Evolutionary conservation across 2,329 filamentous ascomycete species (phyloP).

Genomic region (Hypoxylon rubiginosum): DNA sequence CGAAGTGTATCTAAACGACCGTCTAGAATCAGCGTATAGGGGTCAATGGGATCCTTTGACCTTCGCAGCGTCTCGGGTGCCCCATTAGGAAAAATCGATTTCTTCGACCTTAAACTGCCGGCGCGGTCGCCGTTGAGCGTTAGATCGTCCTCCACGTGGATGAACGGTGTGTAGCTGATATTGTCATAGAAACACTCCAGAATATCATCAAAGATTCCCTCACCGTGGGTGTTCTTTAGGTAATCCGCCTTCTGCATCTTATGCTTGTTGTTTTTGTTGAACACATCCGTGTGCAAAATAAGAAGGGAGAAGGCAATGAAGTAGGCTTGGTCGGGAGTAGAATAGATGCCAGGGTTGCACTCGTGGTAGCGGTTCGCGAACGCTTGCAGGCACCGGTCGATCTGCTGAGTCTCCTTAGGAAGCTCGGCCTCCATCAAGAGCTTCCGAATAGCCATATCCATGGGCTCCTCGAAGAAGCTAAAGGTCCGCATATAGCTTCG

Average conservation of each 20-base stretch:
- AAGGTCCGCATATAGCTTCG: constrained; percentile 97
- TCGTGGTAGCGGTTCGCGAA: constrained; percentile 98
- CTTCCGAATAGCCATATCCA: constrained; percentile 98
- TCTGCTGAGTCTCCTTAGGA: constrained; percentile 97
- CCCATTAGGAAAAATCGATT: constrained; percentile 75
- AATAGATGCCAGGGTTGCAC: constrained; percentile 96
- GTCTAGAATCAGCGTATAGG: constrained; percentile 94
- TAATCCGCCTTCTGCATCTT: constrained; percentile 99
- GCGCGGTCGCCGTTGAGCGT: constrained; percentile 83
- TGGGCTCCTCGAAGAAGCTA: constrained; percentile 94
- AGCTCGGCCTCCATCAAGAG: constrained; percentile 96
- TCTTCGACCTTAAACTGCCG: constrained; percentile 77
- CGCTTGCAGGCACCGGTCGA: constrained; percentile 91
- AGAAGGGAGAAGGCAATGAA: constrained; percentile 97
- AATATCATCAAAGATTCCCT: constrained; percentile 93
- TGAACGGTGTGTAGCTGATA: constrained; percentile 97
- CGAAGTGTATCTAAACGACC: constrained; percentile 85
- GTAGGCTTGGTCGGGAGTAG: constrained; percentile 93
- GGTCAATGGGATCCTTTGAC: constrained; percentile 89
- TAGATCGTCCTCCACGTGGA: constrained; percentile 93
- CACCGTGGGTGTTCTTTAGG: constrained; percentile 91
- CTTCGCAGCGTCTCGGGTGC: constrained; percentile 75
- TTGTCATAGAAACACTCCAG: constrained; percentile 98
- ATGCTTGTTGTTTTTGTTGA: constrained; percentile 99
- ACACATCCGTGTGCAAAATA: constrained; percentile 97